Percentiles rank a stretch among this genome's conserved stretches.
These are phyloP conservation scores for Eucalyptus marginata DNA, from an alignment of 345 rosid species.

Conservation along the genomic window DNA sequence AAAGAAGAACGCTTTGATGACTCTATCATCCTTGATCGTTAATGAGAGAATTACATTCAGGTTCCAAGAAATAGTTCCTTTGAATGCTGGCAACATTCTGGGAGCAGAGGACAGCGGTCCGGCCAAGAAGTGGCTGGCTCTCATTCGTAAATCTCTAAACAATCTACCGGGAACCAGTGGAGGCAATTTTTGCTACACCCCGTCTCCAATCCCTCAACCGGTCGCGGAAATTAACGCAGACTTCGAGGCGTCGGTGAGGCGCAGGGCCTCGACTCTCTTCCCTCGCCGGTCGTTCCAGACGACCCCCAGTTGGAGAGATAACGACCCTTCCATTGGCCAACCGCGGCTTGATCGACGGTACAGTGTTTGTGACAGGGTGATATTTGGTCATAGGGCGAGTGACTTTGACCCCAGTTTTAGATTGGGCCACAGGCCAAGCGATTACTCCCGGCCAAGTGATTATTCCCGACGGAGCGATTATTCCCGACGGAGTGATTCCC, in stretches of 20 bases:
- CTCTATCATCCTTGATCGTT: background rate
- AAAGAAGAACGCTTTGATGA: background rate
- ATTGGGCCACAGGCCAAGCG: conserved; percentile 13
- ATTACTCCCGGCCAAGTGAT: conserved; percentile 51
- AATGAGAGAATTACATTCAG: conserved; percentile 12
- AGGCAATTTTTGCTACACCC: conserved; percentile 52
- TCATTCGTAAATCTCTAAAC: conserved; percentile 72
- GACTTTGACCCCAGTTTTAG: conserved; percentile 17
- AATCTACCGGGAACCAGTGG: conserved; percentile 89
- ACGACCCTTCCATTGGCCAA: conserved; percentile 54
- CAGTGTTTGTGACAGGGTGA: conserved; percentile 92
- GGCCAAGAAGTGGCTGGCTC: conserved; percentile 88
- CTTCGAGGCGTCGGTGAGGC: conserved; percentile 87
- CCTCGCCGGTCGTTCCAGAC: conserved; percentile 93
- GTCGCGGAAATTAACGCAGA: conserved; percentile 88
- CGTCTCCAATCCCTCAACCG: conserved; percentile 90
- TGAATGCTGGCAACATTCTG: conserved; percentile 92
- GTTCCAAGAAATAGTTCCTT: conserved; percentile 98
- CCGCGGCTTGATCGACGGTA: conserved; percentile 70
- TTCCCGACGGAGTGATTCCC: conserved; percentile 23
- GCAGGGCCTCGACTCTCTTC: conserved; percentile 68
- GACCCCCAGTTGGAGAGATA: conserved; percentile 78
- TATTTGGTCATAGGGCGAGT: conserved; percentile 62
- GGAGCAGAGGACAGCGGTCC: conserved; percentile 99
- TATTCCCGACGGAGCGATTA: conserved; percentile 33